Evolutionary conservation across 164 flowering plant genomes (phyloP).

Genomic region (Sedum album): DNA sequence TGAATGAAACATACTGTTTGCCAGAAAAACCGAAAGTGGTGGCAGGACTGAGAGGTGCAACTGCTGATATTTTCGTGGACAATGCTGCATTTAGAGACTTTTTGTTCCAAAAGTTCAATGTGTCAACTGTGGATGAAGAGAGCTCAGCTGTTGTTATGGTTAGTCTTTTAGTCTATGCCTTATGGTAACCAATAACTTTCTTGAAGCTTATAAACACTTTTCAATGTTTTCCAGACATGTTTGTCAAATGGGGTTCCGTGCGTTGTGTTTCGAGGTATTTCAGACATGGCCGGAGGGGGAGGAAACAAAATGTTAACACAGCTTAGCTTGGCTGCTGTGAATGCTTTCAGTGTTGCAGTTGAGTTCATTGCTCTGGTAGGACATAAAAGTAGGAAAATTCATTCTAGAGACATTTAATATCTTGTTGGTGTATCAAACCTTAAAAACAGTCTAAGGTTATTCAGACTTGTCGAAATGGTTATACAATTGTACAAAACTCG

Average conservation of each 20-base stretch:
- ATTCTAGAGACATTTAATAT: not conserved
- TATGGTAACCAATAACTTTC: not conserved
- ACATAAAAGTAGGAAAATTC: not conserved
- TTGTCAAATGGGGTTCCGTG: constrained; percentile 31
- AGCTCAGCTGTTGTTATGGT: constrained; percentile 44
- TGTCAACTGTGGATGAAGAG: constrained; percentile 50
- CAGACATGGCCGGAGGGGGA: constrained; percentile 46
- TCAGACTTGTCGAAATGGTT: too few relatives aligned
- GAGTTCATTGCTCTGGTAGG: constrained; percentile 26
- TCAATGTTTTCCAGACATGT: constrained; percentile 25
- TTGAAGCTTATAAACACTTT: not conserved
- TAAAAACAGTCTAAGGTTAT: too few relatives aligned
- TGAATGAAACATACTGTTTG: constrained; percentile 37
- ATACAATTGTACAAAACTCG: not conserved
- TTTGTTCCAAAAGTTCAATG: constrained; percentile 30
- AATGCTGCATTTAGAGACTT: constrained; percentile 48
- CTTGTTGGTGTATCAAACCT: not conserved
- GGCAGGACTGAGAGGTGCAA: constrained; percentile 34
- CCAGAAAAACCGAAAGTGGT: constrained; percentile 33
- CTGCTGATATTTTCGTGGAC: constrained; percentile 41
- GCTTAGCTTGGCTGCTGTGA: constrained; percentile 33
- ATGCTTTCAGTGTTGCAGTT: constrained; percentile 36
- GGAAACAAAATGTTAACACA: constrained; percentile 10
- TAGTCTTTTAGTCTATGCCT: not conserved
- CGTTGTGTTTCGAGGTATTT: constrained; percentile 44